Conservation (phyloP, 352 stramenopile species). For the Paralagenidium karlingii region DNA sequence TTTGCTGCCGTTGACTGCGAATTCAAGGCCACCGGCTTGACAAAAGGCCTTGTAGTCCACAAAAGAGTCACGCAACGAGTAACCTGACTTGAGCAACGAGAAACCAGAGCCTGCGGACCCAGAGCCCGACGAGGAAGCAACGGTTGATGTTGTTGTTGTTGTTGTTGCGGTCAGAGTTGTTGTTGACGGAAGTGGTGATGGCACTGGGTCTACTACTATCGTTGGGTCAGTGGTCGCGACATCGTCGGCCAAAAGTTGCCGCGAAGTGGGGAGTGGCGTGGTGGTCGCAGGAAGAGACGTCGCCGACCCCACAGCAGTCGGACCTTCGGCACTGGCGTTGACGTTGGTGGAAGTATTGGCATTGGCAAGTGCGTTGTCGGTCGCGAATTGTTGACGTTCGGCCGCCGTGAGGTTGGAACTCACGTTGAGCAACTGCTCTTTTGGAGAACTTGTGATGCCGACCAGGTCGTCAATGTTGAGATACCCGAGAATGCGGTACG, state of each 20-base stretch:
- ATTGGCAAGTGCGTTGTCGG: background rate
- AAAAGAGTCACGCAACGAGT: slow-evolving; percentile 10
- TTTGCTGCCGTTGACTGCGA: slow-evolving; percentile 32
- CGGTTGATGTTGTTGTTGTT: background rate
- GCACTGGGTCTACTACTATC: no score
- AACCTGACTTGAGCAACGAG: background rate
- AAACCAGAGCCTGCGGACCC: background rate
- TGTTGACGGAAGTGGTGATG: no score
- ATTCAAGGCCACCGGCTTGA: slow-evolving; percentile 24
- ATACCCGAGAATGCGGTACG: slow-evolving; percentile 44
- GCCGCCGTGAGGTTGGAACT: no score
- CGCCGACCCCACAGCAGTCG: no score
- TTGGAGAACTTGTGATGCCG: slow-evolving; percentile 32
- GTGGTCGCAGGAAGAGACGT: no score
- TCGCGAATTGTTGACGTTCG: background rate
- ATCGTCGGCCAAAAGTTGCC: no score
- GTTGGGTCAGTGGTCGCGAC: no score
- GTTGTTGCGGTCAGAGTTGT: background rate
- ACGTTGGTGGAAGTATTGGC: background rate
- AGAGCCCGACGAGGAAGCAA: background rate
- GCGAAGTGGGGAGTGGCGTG: no score
- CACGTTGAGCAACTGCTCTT: no score
- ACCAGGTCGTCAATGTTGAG: slow-evolving; percentile 53
- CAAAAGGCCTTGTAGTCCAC: slow-evolving; percentile 37
- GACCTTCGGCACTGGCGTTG: slow-evolving; percentile 1